Evolutionary conservation across 2,329 filamentous ascomycete species (phyloP), one percentile per base, ranked within the genome.

Genomic region (Zymoseptoria brevis): DNA sequence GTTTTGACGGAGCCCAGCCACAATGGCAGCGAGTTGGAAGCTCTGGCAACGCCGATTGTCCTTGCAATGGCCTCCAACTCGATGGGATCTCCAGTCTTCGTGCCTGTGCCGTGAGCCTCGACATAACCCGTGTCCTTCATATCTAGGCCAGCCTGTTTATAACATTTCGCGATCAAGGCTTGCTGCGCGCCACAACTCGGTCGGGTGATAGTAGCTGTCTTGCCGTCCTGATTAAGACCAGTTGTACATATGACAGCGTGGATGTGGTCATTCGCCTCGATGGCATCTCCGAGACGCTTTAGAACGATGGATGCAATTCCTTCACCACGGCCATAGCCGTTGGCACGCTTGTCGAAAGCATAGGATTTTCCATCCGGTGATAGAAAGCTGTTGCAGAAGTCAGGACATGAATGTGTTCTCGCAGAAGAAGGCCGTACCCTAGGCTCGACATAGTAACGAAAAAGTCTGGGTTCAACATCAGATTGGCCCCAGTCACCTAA

Each of bases 291-390:
- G 1, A 85, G 63, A 0, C 67, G 70, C 66, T 85, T 85, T 0
- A 86, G 62, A 0, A 84, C 67, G 0, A 49, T 16, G 1, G 0
- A 84, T 67, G 0, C 75, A 8, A 82, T 68, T 0, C 80, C 81
- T 55, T 85, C 83, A 13, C 79, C 80, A 0, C 81, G 74, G 21
- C 73, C 79, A 67, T 75, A 81, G 5, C 79, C 80, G 62, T 81
- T 71, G 0, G 78, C 81, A 2, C 65, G 62, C 1, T 64, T 69
- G 9, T 69, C 67, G 54, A 70, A 75, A 19, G 67, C 69, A 13
- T 52, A 41, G 8, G 26, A 50, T 19, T 57, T 29, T 30, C 72
- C 71, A 8, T 63, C 62, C 1, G 72, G 69, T 4, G 69, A 72
- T 8, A 75, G 62, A 67, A 74, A 52, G 11, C 49, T 71, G 8